phyloP scores from a whole-genome alignment of 257 asterid species.

The Rhazya stricta region DNA sequence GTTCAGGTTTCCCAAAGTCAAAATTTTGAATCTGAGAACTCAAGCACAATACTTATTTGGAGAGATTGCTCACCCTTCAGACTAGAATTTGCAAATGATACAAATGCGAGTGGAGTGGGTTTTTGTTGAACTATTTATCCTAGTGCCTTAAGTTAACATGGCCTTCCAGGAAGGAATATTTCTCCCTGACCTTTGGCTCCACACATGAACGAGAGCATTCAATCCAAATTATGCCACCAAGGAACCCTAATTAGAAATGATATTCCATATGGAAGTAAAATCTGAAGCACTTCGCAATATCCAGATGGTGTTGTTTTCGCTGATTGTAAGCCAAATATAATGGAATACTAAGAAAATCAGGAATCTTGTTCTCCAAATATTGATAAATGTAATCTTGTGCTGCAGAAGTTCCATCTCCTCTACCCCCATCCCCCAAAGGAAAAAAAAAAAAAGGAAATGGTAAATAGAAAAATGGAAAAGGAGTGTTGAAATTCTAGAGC shows the following conservation, averaged over 20 bases:
- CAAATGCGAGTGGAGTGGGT: background rate
- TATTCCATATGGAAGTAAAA: background rate
- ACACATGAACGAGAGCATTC: too few relatives aligned
- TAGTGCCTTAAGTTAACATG: too few relatives aligned
- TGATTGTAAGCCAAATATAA: background rate
- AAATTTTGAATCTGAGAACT: background rate
- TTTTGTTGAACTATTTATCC: too few relatives aligned
- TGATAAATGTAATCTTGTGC: background rate
- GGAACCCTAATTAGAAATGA: background rate
- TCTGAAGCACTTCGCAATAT: background rate
- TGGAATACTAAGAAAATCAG: background rate
- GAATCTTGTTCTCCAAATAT: background rate
- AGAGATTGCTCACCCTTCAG: background rate
- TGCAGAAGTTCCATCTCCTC: background rate
- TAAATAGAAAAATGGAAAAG: too few relatives aligned
- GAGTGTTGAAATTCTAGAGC: background rate
- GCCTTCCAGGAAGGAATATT: too few relatives aligned
- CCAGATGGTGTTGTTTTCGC: background rate
- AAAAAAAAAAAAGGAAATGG: background rate
- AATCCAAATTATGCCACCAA: too few relatives aligned
- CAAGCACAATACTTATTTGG: background rate
- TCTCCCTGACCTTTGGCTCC: too few relatives aligned
- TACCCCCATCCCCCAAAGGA: background rate
- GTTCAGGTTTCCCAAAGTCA: background rate
- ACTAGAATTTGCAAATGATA: background rate